Percentiles rank a stretch among this genome's conserved stretches.
phyloP scores from a whole-genome alignment of 108 stramenopile species.

The Skeletonema marinoi region DNA sequence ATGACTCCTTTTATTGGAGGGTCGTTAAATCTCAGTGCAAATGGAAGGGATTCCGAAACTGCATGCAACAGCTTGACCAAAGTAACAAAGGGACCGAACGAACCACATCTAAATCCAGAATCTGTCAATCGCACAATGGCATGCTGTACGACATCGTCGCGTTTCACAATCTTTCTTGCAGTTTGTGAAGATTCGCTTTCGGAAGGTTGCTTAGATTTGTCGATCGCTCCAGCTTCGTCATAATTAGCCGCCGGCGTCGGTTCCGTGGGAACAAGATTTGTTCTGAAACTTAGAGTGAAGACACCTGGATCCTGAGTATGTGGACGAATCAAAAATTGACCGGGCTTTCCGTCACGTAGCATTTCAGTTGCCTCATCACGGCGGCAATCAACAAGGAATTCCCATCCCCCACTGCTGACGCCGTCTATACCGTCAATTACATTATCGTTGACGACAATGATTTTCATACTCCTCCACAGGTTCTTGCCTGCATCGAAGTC shows the following conservation, averaged over 20 bases:
- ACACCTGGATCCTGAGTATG: constrained; percentile 81
- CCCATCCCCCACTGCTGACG: constrained; percentile 85
- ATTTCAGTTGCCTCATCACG: constrained; percentile 84
- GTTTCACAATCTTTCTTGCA: constrained; percentile 48
- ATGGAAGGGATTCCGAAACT: constrained; percentile 84
- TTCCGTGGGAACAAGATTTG: constrained; percentile 71
- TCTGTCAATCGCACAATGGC: constrained; percentile 86
- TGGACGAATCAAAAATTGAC: constrained; percentile 87
- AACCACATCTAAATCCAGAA: constrained; percentile 88
- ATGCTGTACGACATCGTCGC: constrained; percentile 87
- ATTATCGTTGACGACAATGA: constrained; percentile 46
- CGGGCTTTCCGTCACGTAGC: constrained; percentile 63
- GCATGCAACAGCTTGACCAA: constrained; percentile 80
- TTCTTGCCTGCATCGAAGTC: constrained; percentile 72
- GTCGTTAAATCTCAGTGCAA: constrained; percentile 74
- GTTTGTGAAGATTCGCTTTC: constrained; percentile 9
- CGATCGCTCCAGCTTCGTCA: constrained; percentile 27
- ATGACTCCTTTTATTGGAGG: constrained; percentile 82
- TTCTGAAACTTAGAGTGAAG: constrained; percentile 90
- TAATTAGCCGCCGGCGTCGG: constrained; percentile 16
- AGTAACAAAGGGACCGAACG: constrained; percentile 85
- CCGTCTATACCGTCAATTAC: constrained; percentile 40
- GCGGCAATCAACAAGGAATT: constrained; percentile 86
- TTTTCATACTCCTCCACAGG: constrained; percentile 82
- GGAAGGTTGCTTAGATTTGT: constrained; percentile 21